phyloP scores from a whole-genome alignment of 2,329 filamentous ascomycete species.

The Talaromyces sp. region DNA sequence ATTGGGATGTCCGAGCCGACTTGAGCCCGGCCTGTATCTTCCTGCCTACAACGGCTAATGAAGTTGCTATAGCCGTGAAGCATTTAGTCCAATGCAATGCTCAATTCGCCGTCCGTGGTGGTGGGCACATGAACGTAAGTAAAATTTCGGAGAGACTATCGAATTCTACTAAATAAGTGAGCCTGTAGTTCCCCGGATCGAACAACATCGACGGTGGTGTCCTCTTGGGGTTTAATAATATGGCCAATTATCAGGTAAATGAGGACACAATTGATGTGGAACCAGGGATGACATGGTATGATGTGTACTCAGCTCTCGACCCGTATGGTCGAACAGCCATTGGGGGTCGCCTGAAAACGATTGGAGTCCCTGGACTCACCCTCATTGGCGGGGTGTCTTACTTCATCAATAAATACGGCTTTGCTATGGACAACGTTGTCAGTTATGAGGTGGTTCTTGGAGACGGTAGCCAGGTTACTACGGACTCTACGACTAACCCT shows the following conservation, averaged over 20 bases:
- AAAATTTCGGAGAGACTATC: too few species aligned
- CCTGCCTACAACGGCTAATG: constrained; percentile 19
- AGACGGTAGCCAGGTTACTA: constrained; percentile 24
- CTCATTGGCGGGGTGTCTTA: constrained; percentile 33
- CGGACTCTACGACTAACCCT: constrained; percentile 12
- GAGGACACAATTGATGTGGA: constrained; percentile 21
- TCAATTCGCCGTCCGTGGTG: constrained; percentile 53
- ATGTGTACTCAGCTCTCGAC: constrained; percentile 25
- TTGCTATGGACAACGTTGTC: constrained; percentile 29
- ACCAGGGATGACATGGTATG: constrained; percentile 25
- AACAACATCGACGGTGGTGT: constrained; percentile 30
- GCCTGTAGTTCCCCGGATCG: constrained; percentile 17
- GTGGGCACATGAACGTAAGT: constrained; percentile 43
- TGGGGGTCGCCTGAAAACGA: constrained; percentile 29
- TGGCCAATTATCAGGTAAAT: constrained; percentile 21
- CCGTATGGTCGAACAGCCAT: constrained; percentile 20
- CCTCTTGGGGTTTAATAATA: constrained; percentile 20
- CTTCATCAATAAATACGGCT: constrained; percentile 29
- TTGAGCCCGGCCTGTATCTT: constrained; percentile 29
- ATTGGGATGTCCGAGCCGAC: constrained; percentile 21
- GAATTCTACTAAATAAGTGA: too few species aligned
- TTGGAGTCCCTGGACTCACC: constrained; percentile 33
- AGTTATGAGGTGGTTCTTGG: constrained; percentile 31
- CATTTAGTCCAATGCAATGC: constrained; percentile 23
- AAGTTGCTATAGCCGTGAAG: constrained; percentile 22